Evolutionary conservation across 2,329 filamentous ascomycete genomes (phyloP).

Genomic region (Talaromyces amestolkiae): DNA sequence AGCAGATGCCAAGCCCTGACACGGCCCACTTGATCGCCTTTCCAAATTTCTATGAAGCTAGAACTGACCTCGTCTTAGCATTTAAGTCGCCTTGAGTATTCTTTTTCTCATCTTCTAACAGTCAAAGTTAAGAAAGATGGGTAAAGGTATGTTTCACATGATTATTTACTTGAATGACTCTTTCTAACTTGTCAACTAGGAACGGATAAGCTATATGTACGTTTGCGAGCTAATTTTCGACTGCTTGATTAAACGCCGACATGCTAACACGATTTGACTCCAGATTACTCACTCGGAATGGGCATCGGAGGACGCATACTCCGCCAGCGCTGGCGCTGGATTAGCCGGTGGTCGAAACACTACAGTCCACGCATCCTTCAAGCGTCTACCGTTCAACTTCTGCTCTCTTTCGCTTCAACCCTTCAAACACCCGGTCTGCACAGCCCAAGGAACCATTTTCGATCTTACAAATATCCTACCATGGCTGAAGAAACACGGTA

Average conservation of each 20-base stretch:
- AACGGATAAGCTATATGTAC: slow-evolving; percentile 52
- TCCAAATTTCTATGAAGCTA: not conserved
- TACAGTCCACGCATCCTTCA: slow-evolving; percentile 65
- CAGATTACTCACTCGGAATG: slow-evolving; percentile 97
- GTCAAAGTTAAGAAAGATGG: slow-evolving; percentile 27
- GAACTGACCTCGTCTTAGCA: not conserved
- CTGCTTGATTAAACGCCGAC: not conserved
- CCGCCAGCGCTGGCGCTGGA: slow-evolving; percentile 72
- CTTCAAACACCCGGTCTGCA: slow-evolving; percentile 93
- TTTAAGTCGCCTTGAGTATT: not conserved
- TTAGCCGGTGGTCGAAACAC: slow-evolving; percentile 53
- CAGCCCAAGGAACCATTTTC: slow-evolving; percentile 80
- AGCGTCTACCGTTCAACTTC: slow-evolving; percentile 93
- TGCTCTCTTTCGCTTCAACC: slow-evolving; percentile 95
- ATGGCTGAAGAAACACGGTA: slow-evolving; percentile 91
- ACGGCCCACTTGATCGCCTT: not conserved
- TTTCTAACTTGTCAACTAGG: slow-evolving; percentile 30
- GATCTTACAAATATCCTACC: slow-evolving; percentile 90
- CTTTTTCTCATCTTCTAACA: not conserved
- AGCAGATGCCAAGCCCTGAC: slow-evolving; percentile 1
- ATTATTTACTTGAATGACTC: not conserved
- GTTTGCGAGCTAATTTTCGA: slow-evolving; percentile 18
- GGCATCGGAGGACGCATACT: slow-evolving; percentile 85
- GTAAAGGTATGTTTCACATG: slow-evolving; percentile 36
- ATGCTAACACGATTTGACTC: slow-evolving; percentile 22